Conservation (phyloP, 768 basidiomycete genomes). For the Hortiboletus flavorubellus region DNA sequence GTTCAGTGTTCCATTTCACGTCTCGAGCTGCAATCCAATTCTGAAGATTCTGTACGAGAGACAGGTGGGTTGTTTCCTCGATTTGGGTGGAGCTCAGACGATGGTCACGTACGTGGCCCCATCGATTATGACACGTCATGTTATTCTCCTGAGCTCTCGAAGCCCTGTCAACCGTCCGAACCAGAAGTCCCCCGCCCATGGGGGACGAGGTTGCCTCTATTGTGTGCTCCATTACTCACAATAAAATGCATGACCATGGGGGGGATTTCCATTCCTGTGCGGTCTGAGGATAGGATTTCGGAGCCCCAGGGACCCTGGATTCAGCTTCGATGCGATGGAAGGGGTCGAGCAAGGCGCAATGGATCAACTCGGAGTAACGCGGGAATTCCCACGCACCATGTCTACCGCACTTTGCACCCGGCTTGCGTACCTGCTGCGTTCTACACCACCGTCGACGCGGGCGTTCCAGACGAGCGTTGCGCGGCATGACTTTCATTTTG, state of each 20-base stretch:
- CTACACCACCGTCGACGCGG: constrained; percentile 4
- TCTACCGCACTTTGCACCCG: background rate
- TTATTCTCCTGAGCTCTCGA: background rate
- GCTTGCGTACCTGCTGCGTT: background rate
- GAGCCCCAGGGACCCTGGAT: too few species aligned
- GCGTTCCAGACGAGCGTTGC: constrained; percentile 30
- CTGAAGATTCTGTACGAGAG: background rate
- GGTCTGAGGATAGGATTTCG: too few species aligned
- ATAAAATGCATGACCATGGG: background rate
- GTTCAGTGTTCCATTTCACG: too few species aligned
- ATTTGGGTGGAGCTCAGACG: background rate
- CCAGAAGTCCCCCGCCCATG: too few species aligned
- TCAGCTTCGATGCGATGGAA: too few species aligned
- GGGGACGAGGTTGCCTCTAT: too few species aligned
- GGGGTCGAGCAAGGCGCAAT: too few species aligned
- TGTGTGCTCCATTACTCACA: background rate
- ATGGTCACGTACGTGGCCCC: too few species aligned
- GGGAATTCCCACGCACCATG: constrained; percentile 24
- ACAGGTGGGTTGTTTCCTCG: background rate
- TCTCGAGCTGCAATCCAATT: background rate
- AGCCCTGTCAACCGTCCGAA: too few species aligned
- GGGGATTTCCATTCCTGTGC: background rate
- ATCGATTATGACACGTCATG: background rate
- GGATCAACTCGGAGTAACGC: too few species aligned
- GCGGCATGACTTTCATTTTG: constrained; percentile 72